These are phyloP conservation scores for Tylopilus sp. DNA, from an alignment of 1,284 basidiomycete species.

Conservation along the genomic window DNA sequence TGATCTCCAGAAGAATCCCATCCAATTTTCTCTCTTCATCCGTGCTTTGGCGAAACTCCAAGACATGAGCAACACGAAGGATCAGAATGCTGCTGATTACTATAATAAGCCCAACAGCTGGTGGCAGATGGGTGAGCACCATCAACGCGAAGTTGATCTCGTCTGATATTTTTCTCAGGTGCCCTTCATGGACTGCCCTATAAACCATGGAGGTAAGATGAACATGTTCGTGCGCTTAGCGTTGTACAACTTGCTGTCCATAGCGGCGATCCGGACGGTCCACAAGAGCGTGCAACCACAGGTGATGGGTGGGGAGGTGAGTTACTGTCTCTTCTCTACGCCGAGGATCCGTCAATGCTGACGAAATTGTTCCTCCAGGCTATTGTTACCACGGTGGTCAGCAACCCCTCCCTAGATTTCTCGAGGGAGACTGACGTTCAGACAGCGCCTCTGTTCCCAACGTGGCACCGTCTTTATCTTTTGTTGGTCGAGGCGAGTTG, in stretches of 20 bases:
- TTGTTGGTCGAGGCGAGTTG: slow-evolving; percentile 12
- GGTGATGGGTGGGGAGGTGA: slow-evolving; percentile 4
- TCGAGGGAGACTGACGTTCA: not conserved
- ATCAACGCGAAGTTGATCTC: not conserved
- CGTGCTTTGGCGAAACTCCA: slow-evolving; percentile 8
- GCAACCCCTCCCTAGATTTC: not conserved
- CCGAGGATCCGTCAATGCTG: not conserved
- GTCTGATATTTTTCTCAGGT: slow-evolving; percentile 6
- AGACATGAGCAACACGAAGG: slow-evolving; percentile 5
- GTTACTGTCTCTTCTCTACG: not conserved
- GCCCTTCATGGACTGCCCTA: slow-evolving; percentile 19
- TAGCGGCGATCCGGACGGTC: slow-evolving; percentile 17
- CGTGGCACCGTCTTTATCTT: slow-evolving; percentile 17
- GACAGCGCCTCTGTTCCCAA: slow-evolving; percentile 17
- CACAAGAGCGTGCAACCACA: not conserved
- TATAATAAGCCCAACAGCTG: slow-evolving; percentile 21
- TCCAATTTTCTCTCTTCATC: slow-evolving; percentile 19
- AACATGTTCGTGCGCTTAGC: not conserved
- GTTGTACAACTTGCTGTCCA: not conserved
- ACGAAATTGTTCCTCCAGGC: slow-evolving; percentile 4
- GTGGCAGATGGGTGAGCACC: slow-evolving; percentile 16
- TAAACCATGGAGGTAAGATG: slow-evolving; percentile 9
- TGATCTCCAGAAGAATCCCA: slow-evolving; percentile 10
- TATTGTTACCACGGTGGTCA: slow-evolving; percentile 19
- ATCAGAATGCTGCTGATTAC: too few relatives aligned